Base-by-base conservation (phyloP, 2,329 filamentous ascomycete genomes). In the Verticillium dahliae region DNA sequence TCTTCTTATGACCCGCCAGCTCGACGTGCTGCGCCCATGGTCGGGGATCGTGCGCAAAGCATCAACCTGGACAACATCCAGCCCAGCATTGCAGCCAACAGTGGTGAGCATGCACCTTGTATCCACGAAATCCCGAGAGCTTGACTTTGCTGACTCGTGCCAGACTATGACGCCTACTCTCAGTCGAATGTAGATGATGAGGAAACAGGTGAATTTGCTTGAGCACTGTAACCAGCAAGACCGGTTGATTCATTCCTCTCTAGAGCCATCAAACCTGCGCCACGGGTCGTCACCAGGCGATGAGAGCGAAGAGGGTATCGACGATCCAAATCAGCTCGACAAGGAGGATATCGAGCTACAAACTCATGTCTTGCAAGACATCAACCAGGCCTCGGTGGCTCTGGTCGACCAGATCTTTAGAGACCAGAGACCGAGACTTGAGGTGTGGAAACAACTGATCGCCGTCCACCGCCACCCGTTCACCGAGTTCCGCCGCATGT, bases 331-430 rank as follows among this genome's bases (percentile, higher is more conserved):
- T 22, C 45, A 52, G 45, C n/a, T 52, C 18, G 45, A 52, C 11
- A 18, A 57, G 9, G 55, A 58, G 22, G 22, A 11, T 4, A 14
- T 45, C 22, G 57, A 62, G 59, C 61, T 63, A 6, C 64, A 65
- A 35, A 66, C 71, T 31, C 63, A 67, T 27, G 68, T 66, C 18
- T 59, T 75, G 22, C 62, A 68, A 5, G 67, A 73, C 37, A 65
- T 76, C 9, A 64, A 64, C 58, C 65, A 65, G 18, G 66, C 69
- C 35, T 63, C 73, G 0, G 63, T 68, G 14, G 68, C 68, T 6
- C 61, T 76, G 35, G 67, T 73, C 61, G 63, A 65, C 2, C 69
- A 66, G 58, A 64, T 74, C 3, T 57, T 63, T 18, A 58, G 67
- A 3, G 57, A 64, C 6, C 55, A 66, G 35, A 57, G 63, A 27